Evolutionary conservation across 2,329 filamentous ascomycete genomes (phyloP), one percentile per base, ranked within the genome.

Genomic region (Fusarium succisae): DNA sequence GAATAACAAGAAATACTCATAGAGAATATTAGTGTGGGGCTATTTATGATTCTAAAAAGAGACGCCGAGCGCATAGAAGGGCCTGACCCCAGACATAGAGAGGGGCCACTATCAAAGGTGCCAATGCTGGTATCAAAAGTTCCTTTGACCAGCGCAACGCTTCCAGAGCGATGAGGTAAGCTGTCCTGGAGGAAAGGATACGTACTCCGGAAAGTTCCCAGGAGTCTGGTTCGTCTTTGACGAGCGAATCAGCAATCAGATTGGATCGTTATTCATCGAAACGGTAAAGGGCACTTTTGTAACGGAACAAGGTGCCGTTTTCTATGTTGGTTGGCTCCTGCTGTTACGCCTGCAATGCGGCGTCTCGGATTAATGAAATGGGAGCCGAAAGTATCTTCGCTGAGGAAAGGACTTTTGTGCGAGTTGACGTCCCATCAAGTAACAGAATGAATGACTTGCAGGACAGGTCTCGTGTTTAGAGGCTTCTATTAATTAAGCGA

Each of bases 111-210:
- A 72, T 72, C 77, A 79, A 79, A 79, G 77, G 77, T 79, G 64
- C 77, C 77, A 77, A 77, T 68, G 74, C 62, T 64, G 48, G 58
- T 54, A 62, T 67, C 77, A 79, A 79, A 79, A 79, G 77, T 79
- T 79, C 77, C 77, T 78, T 54, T 66, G 41, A 37, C 30, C 53
- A 50, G 37, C 28, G 54, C 30, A 60, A 43, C 32, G 56, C 62
- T 48, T 44, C 26, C 22, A 38, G 41, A 44, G 47, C 51, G 53
- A 66, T 70, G 67, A 70, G 53, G 66, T 70, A 70, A 70, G 67
- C 67, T 48, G 51, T 41, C 26, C 35, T 48, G 22, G 17, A 50
- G 38, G 32, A 50, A 26, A 41, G 35, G 39, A 41, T 75, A 69
- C 72, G 61, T 69, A 66, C 43, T 63, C 12, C 54, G 47, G 24